phyloP scores from a whole-genome alignment of 768 basidiomycete species.

The Filobasidium floriforme region DNA sequence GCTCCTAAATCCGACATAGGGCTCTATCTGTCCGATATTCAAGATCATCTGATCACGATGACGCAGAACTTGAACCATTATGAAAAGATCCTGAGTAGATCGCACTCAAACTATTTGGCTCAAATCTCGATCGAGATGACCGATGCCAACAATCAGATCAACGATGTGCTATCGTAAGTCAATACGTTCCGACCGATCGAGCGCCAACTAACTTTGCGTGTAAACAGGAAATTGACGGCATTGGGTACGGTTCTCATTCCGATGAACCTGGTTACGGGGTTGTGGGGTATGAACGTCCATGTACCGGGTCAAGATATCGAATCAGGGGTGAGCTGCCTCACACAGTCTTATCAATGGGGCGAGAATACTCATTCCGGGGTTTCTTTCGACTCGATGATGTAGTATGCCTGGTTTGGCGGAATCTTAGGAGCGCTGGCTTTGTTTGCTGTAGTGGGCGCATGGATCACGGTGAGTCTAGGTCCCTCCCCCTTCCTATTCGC shows the following conservation, averaged over 20 bases:
- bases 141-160: conserved; percentile 99
- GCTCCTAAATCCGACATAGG: conserved; percentile 97
- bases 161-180: conserved; percentile 74
- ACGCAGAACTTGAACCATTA: conserved; percentile 99
- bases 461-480: conserved; percentile 37
- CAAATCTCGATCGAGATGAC: conserved; percentile 99
- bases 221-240: conserved; percentile 69
- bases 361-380: conserved; percentile 8
- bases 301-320: conserved; percentile 60
- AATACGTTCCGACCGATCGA: not conserved
- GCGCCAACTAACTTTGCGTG: not conserved
- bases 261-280: conserved; percentile 80
- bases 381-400: conserved; percentile 41
- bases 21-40: conserved; percentile 89
- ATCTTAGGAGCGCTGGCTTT: conserved; percentile 73
- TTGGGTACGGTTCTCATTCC: conserved; percentile 87
- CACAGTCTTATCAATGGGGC: not conserved
- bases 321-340: conserved; percentile 32
- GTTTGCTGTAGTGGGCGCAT: conserved; percentile 66
- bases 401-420: conserved; percentile 73
- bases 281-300: conserved; percentile 99
- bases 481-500: not conserved
- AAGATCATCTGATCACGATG: conserved; percentile 99
- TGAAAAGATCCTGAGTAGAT: conserved; percentile 96
- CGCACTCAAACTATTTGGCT: conserved; percentile 97